phyloP scores from a whole-genome alignment of 2,329 filamentous ascomycete species.

The Botrytis deweyae region DNA sequence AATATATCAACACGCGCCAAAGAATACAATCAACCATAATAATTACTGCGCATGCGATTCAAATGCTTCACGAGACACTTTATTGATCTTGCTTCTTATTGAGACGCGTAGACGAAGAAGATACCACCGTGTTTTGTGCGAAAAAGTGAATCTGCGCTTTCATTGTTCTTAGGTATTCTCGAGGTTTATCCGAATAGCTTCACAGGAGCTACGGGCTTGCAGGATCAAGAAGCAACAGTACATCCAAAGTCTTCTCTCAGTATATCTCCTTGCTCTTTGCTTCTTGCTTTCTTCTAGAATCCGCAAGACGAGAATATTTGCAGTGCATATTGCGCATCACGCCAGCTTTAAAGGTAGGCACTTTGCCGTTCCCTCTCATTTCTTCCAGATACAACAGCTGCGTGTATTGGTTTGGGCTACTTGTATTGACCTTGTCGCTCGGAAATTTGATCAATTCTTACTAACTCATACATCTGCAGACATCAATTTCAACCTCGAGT shows the following conservation, averaged over 20 bases:
- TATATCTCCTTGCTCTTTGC: background rate
- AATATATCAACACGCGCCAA: constrained; percentile 18
- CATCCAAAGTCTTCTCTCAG: background rate
- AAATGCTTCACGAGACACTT: background rate
- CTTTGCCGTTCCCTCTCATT: background rate
- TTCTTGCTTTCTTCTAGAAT: background rate
- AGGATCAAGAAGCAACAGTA: background rate
- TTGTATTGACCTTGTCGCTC: background rate
- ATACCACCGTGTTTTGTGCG: background rate
- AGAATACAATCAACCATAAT: constrained; percentile 22
- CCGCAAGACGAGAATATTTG: background rate
- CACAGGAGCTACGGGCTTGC: background rate
- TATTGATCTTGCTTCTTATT: constrained; percentile 9
- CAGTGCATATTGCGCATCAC: background rate
- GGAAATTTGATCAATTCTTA: background rate
- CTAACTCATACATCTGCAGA: constrained; percentile 13
- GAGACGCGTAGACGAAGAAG: constrained; percentile 16
- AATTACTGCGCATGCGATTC: constrained; percentile 6
- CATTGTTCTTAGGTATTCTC: constrained; percentile 4
- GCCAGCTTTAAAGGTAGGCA: background rate
- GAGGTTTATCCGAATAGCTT: background rate
- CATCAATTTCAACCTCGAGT: background rate
- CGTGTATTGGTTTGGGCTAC: background rate
- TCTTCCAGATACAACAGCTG: background rate
- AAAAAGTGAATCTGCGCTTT: constrained; percentile 16